Evolutionary conservation across 2,329 filamentous ascomycete species (phyloP), one percentile per base, ranked within the genome.

Genomic region (Ramularia endophylla): DNA sequence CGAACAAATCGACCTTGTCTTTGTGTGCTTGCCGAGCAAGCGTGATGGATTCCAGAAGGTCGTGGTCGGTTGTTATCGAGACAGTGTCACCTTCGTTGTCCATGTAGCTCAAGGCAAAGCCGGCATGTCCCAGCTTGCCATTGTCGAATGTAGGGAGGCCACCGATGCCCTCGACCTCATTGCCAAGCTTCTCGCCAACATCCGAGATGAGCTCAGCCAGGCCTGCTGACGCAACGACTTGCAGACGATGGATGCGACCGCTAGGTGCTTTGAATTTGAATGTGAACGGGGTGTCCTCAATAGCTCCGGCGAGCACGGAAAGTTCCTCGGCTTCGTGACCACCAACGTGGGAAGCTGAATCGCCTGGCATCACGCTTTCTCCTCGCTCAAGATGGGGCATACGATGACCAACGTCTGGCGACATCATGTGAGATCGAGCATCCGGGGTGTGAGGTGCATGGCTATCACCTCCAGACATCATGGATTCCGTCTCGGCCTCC

Each of bases 201-300:
- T 78, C 81, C 18, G 74, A 65, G 19, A 97, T 80, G 44, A 98
- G 81, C 30, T 87, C 80, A 15, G 77, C 78, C 48, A 98, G 80
- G 30, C 92, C 92, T 41, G 87, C 79, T 16, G 84, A 79, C 8
- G 88, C 83, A 40, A 81, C 73, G 19, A 95, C 82, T 59, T 97
- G 92, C 37, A 98, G 70, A 40, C 92, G 81, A 66, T 98, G 92
- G 13, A 97, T 89, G 38, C 92, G 86, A 33, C 90, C 92, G 54
- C 87, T 89, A 1, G 92, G 92, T 2, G 92, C 88, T 72, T 97
- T 97, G 77, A 98, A 98, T 66, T 98, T 98, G 80, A 98, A 98
- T 2, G 90, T 80, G 67, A 97, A 98, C 0, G 90, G 87, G 8
- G 78, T 66, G 52, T 94, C 86, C 56, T 85, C 72, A 9, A 66